Conservation (phyloP, 805 yeast genomes). For the Starmerella khaoyaiensis region DNA sequence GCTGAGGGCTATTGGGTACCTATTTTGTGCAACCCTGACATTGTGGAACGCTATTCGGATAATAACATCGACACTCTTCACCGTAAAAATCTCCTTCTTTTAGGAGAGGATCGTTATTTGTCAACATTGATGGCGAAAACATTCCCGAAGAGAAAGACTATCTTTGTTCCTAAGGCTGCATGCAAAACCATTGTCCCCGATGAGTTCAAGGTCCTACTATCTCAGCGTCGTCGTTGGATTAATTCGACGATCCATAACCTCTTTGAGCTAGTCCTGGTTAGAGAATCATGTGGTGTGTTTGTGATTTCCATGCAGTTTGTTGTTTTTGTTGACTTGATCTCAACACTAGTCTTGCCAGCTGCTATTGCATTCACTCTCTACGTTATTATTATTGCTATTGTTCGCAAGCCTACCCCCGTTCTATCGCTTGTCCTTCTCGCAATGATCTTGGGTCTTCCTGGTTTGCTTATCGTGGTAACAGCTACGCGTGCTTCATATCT, state of each 20-base stretch:
- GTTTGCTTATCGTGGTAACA: conserved; percentile 63
- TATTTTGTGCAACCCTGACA: conserved; percentile 80
- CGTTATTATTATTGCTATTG: conserved; percentile 57
- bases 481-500: conserved; percentile 62
- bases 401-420: conserved; percentile 62
- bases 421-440: conserved; percentile 65
- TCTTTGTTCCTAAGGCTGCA: conserved; percentile 80
- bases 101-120: conserved; percentile 84
- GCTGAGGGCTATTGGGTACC: conserved; percentile 80
- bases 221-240: conserved; percentile 95
- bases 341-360: conserved; percentile 79
- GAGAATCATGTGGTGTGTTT: conserved; percentile 85
- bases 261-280: conserved; percentile 72
- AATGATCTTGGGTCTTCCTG: conserved; percentile 76
- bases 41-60: conserved; percentile 81
- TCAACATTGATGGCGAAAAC: conserved; percentile 76
- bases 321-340: conserved; percentile 67
- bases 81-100: conserved; percentile 65
- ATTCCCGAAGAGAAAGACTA: conserved; percentile 77
- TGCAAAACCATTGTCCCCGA: conserved; percentile 89
- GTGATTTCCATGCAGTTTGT: conserved; percentile 93
- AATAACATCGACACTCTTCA: conserved; percentile 75
- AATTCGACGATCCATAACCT: conserved; percentile 88
- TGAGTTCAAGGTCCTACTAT: conserved; percentile 59
- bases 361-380: conserved; percentile 75